These are phyloP conservation scores for Oryza glumipatula DNA, from an alignment of 176 grass and related monocot species.

Conservation along the genomic window DNA sequence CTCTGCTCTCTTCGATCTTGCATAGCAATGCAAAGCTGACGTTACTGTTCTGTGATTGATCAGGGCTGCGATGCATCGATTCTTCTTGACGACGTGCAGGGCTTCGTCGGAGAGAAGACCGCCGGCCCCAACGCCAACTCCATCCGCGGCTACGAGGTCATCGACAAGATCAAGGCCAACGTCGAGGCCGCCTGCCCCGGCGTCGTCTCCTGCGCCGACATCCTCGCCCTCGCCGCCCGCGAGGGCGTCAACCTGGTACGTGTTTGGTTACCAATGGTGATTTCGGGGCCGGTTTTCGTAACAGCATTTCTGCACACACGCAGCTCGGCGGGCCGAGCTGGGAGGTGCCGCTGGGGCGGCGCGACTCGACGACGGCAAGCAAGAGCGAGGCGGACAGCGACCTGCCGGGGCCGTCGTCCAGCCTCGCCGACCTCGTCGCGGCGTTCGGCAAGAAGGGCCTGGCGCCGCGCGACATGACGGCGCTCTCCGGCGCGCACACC, in stretches of 20 bases:
- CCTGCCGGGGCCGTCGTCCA: constrained; percentile 44
- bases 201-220: constrained; percentile 85
- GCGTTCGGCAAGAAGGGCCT: constrained; percentile 61
- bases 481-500: constrained; percentile 81
- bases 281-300: too few species aligned
- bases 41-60: too few species aligned
- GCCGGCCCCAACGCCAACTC: constrained; percentile 60
- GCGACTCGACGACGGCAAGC: constrained; percentile 74
- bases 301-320: neutral
- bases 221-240: constrained; percentile 72
- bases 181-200: constrained; percentile 62
- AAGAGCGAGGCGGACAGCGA: constrained; percentile 47
- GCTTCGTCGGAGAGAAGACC: too few species aligned
- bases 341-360: constrained; percentile 65
- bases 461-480: constrained; percentile 57
- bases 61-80: too few species aligned
- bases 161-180: constrained; percentile 71
- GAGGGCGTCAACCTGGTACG: constrained; percentile 64
- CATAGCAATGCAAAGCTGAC: too few species aligned
- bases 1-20: too few species aligned
- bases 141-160: constrained; percentile 72
- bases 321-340: constrained; percentile 81
- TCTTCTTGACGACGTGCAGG: too few species aligned
- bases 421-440: constrained; percentile 47
- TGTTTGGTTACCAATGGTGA: too few species aligned